These are phyloP conservation scores for Populus nigra DNA, from an alignment of 345 rosid species.

Conservation along the genomic window DNA sequence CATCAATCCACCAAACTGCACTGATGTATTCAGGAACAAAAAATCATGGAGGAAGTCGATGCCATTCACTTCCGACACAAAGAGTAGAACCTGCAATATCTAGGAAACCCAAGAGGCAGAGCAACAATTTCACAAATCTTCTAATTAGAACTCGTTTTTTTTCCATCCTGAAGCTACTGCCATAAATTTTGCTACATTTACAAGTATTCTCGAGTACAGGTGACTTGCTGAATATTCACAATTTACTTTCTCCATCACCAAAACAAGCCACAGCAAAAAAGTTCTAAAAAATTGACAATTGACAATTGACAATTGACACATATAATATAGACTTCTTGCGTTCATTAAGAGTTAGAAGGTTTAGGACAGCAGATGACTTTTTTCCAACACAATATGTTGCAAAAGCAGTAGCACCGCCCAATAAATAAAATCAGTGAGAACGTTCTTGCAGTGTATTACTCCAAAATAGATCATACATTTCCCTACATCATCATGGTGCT, in stretches of 20 bases:
- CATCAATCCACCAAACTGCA: conserved; percentile 88
- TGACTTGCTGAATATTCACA: neutral
- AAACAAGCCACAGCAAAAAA: neutral
- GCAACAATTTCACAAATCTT: neutral
- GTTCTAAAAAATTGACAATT: neutral
- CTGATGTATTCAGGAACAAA: conserved; percentile 67
- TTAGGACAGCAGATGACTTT: neutral
- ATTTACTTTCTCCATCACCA: conserved; percentile 3
- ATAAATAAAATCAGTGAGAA: neutral
- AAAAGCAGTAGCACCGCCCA: neutral
- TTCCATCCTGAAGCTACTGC: neutral
- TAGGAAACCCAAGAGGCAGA: neutral
- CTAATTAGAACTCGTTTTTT: neutral
- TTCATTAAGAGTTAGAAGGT: neutral
- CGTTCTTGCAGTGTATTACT: neutral
- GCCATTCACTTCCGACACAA: conserved; percentile 99
- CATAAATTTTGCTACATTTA: neutral
- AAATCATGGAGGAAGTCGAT: conserved; percentile 92
- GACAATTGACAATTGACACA: neutral
- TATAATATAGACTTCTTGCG: neutral
- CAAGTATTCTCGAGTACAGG: neutral
- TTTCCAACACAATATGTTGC: neutral
- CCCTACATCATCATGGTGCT: conserved; percentile 83
- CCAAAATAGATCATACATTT: conserved; percentile 40
- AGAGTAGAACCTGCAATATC: conserved; percentile 65